Base-by-base conservation (phyloP, 306 rosid species). In the Pyrus bretschneideri region DNA sequence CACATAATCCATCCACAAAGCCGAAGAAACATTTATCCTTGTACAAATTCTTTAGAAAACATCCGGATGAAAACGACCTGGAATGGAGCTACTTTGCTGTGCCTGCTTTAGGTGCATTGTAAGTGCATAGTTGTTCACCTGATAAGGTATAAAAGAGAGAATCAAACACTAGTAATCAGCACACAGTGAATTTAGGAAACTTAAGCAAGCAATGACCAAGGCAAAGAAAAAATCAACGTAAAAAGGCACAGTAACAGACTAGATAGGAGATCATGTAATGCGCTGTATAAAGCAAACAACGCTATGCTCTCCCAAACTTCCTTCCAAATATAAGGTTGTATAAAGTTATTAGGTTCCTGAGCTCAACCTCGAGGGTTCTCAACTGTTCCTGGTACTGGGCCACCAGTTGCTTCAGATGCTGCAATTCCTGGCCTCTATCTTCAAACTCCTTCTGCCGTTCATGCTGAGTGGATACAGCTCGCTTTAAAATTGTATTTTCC, bases 21-120 rank as follows among this genome's bases (percentile, higher is more conserved):
- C 55, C 17, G 49, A 61, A 45, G 25, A 33, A 59, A 40, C 21
- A 11, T 11, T n/a, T 73, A 4, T 33, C 9, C 11, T 9, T 58
- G 0, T 3, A 27, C 21, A 29, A 4, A 25, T 11, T 25, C 31
- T 46, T 85, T 80, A 93, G 88, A 90, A 93, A 71, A 93, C 93
- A 74, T 93, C 95, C 2, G 98, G 98, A 81, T 93, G 90, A 79
- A 87, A 93, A 44, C 77, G 95, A 40, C 93, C 96, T 2, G 96
- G 94, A 57, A 93, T 89, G 64, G 96, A 91, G 84, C 80, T 93
- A 82, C 90, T 86, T 80, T 93, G 94, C 75, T 87, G 91, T 54
- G 98, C 93, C 83, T 89, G 96, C 89, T 89, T 90, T 55, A 93
- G 89, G 79, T 93, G 98, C 85, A 93, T 75, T 49, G 97, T 89